phyloP scores from a whole-genome alignment of 305 asterid species.

The Fraxinus baroniana region DNA sequence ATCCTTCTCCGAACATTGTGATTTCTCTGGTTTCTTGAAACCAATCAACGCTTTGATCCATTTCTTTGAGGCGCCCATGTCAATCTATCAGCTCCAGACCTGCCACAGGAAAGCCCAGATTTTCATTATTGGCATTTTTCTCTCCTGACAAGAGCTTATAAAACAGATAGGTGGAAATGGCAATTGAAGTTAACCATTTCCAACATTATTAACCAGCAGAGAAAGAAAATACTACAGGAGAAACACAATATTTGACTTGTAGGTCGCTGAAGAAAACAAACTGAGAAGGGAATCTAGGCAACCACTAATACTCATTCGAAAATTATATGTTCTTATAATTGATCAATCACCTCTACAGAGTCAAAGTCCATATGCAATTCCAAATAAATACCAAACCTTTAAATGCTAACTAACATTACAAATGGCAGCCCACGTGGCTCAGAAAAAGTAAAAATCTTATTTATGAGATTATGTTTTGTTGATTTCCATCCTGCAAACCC shows the following conservation, averaged over 20 bases:
- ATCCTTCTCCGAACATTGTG: slow-evolving; percentile 53
- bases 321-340: not conserved
- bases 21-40: slow-evolving; percentile 60
- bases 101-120: slow-evolving; percentile 27
- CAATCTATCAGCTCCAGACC: slow-evolving; percentile 32
- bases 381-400: not conserved
- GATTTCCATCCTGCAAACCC: not conserved
- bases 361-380: not conserved
- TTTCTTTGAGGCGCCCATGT: slow-evolving; percentile 84
- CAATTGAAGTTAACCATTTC: not conserved
- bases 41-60: slow-evolving; percentile 84
- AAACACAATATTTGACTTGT: not conserved
- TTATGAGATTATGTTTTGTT: not conserved
- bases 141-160: not conserved
- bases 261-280: not conserved
- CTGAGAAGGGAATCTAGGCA: not conserved
- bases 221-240: not conserved
- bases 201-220: not conserved
- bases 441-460: not conserved
- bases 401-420: not conserved
- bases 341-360: not conserved
- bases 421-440: not conserved
- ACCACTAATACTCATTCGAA: not conserved
- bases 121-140: not conserved
- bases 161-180: not conserved